Percentiles rank a stretch among this genome's conserved stretches.
Conservation (phyloP, 108 stramenopile species). For the Poteriospumella lacustris region DNA sequence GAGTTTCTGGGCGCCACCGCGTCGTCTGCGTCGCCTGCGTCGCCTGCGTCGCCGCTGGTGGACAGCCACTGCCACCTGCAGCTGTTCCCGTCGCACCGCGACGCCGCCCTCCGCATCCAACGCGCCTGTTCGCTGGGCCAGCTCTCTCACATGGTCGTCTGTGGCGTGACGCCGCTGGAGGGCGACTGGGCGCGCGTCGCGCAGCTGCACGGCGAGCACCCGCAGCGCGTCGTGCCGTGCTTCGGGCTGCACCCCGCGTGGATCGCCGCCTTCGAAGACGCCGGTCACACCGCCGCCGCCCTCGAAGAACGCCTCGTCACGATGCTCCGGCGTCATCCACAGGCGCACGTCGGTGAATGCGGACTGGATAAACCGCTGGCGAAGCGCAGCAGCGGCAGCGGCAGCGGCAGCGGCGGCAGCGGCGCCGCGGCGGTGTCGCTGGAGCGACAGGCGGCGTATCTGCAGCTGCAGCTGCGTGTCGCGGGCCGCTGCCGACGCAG, state of each 20-base stretch:
- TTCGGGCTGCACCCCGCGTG: slow-evolving; percentile 26
- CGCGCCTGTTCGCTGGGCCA: not conserved
- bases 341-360: slow-evolving; percentile 23
- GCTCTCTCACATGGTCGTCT: not conserved
- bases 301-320: not conserved
- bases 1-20: too few species aligned
- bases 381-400: not conserved
- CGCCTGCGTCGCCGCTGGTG: too few species aligned
- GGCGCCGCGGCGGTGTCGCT: not conserved
- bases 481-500: not conserved
- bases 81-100: not conserved
- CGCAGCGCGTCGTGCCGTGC: not conserved
- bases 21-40: too few species aligned
- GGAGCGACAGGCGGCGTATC: not conserved
- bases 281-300: not conserved
- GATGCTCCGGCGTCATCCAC: not conserved
- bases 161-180: not conserved
- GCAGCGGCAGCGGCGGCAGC: not conserved
- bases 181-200: slow-evolving; percentile 9
- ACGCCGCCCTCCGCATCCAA: not conserved
- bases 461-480: not conserved
- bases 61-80: slow-evolving; percentile 29
- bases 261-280: not conserved
- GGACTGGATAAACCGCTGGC: not conserved
- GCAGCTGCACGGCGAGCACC: not conserved